Evolutionary conservation across 371 early-diverging fungal genomes (phyloP).

Genomic region (Cokeromyces recurvatus): DNA sequence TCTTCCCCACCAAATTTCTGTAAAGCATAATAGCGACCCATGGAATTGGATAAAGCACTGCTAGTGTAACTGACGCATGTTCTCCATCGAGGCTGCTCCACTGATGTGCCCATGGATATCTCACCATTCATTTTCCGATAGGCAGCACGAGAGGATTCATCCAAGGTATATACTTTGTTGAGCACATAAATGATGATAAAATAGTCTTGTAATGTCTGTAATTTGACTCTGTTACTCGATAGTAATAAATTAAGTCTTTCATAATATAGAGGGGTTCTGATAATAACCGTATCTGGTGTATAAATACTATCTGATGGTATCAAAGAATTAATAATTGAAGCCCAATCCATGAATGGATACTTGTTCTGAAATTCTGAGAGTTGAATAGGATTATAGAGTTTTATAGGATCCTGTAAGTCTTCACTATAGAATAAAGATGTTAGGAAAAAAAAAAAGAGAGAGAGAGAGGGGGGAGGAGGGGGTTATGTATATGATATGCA

Average conservation of each 20-base stretch:
- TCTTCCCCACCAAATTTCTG: slow-evolving; percentile 35
- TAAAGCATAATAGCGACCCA: slow-evolving; percentile 51
- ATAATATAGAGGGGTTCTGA: slow-evolving; percentile 8
- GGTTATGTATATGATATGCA: no score
- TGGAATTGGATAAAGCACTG: slow-evolving; percentile 32
- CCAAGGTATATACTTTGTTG: slow-evolving; percentile 6
- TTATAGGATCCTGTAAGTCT: slow-evolving; percentile 45
- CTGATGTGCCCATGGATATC: slow-evolving; percentile 24
- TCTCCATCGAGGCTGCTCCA: slow-evolving; percentile 42
- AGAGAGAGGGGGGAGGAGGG: no score
- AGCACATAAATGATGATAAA: slow-evolving; percentile 6
- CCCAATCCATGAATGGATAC: slow-evolving; percentile 36
- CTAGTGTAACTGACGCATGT: slow-evolving; percentile 45
- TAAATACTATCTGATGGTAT: neutral
- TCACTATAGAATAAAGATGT: slow-evolving; percentile 16
- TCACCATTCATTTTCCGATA: slow-evolving; percentile 12
- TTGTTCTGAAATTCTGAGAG: slow-evolving; percentile 28
- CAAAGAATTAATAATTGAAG: neutral
- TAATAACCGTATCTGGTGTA: slow-evolving; percentile 1
- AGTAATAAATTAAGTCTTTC: slow-evolving; percentile 2
- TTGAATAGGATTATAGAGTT: slow-evolving; percentile 46
- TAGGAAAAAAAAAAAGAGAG: no score
- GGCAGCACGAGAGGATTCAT: slow-evolving; percentile 12
- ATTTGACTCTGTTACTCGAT: neutral
- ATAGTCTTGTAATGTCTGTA: slow-evolving; percentile 10